Evolutionary conservation across 495 filamentous ascomycete genomes (phyloP).

Genomic region (Tricharina praecox): DNA sequence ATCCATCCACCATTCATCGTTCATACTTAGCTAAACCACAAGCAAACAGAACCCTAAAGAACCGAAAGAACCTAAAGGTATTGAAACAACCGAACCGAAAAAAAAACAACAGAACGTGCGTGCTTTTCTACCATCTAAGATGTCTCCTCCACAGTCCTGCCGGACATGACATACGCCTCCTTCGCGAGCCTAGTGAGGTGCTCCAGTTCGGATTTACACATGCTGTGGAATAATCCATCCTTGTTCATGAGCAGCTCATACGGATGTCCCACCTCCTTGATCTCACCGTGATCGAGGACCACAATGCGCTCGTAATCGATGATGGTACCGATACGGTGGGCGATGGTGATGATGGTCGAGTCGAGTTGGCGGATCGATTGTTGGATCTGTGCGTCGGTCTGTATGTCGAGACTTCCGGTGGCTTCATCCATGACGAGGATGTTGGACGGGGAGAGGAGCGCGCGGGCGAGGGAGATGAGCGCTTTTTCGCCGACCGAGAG

Average conservation of each 20-base stretch:
- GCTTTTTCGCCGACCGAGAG: constrained; percentile 82
- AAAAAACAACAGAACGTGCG: neutral
- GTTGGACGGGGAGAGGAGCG: constrained; percentile 85
- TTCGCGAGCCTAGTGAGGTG: constrained; percentile 53
- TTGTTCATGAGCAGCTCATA: constrained; percentile 52
- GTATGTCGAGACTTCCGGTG: constrained; percentile 73
- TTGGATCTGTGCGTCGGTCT: constrained; percentile 25
- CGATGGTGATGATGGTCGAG: constrained; percentile 93
- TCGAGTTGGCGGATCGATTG: constrained; percentile 29
- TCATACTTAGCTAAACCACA: too few relatives aligned
- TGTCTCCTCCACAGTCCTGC: neutral
- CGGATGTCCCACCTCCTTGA: constrained; percentile 75
- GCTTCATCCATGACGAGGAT: constrained; percentile 96
- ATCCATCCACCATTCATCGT: too few relatives aligned
- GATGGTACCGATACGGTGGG: constrained; percentile 94
- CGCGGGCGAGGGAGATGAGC: constrained; percentile 79
- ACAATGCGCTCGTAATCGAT: constrained; percentile 82
- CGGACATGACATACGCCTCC: constrained; percentile 35
- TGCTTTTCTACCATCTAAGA: neutral
- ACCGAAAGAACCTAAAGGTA: too few relatives aligned
- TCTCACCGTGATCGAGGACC: constrained; percentile 67
- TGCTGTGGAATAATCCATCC: constrained; percentile 55
- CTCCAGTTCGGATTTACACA: constrained; percentile 74
- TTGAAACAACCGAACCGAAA: neutral
- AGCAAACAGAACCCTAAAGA: too few relatives aligned